Conservation (phyloP, 2,329 filamentous ascomycete species). For the Pseudogymnoascus sp. region DNA sequence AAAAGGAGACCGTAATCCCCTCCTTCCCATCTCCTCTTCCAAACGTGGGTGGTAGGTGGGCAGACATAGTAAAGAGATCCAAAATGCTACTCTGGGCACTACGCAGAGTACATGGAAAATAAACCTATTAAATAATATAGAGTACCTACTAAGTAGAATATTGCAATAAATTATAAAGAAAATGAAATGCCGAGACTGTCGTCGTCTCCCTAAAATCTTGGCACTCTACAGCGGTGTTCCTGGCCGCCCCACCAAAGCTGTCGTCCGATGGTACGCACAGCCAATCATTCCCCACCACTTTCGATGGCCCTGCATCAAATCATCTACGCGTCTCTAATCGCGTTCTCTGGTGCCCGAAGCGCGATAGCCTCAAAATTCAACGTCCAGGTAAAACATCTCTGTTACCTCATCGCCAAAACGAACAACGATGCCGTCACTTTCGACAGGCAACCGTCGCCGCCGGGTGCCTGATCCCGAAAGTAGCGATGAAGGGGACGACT, state of each 20-base stretch:
- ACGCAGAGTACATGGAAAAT: background rate
- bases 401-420: background rate
- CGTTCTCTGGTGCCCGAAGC: slow-evolving; percentile 1
- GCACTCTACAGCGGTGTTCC: background rate
- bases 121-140: background rate
- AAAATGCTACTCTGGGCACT: background rate
- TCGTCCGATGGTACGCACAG: background rate
- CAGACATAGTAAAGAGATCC: background rate
- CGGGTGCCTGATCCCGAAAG: background rate
- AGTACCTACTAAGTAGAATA: background rate
- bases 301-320: background rate
- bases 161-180: background rate
- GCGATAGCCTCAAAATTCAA: slow-evolving; percentile 3
- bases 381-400: background rate
- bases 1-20: background rate
- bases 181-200: background rate
- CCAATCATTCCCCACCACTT: slow-evolving; percentile 5
- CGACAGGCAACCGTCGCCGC: background rate
- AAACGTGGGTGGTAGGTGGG: background rate
- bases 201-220: slow-evolving; percentile 1
- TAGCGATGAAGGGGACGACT: background rate
- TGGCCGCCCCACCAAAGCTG: slow-evolving; percentile 1
- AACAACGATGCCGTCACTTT: slow-evolving; percentile 7
- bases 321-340: background rate
- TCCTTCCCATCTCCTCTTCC: background rate